phyloP scores from a whole-genome alignment of 768 basidiomycete genomes.

The Mycena indigotica region DNA sequence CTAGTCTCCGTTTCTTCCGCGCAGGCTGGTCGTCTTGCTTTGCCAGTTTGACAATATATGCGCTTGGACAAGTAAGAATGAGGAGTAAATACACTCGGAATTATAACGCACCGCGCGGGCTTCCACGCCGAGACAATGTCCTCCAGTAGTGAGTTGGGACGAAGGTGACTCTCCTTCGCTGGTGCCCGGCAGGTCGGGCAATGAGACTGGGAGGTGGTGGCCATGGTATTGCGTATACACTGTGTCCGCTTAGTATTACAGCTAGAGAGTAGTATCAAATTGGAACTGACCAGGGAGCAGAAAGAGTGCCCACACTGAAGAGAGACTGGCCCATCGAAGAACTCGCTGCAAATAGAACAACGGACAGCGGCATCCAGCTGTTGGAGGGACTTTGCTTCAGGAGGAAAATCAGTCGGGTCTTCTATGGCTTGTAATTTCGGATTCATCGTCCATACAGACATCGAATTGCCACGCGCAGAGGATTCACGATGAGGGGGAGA shows the following conservation, averaged over 20 bases:
- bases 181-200: slow-evolving; percentile 73
- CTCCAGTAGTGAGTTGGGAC: slow-evolving; percentile 72
- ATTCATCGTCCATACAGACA: no score
- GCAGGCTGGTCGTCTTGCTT: slow-evolving; percentile 32
- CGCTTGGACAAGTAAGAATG: slow-evolving; percentile 30
- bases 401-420: slow-evolving; percentile 75
- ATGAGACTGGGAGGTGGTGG: slow-evolving; percentile 47
- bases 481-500: no score
- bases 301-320: slow-evolving; percentile 81
- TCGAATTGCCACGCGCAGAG: no score
- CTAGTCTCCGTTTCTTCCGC: slow-evolving; percentile 10
- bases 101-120: slow-evolving; percentile 58
- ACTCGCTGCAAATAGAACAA: slow-evolving; percentile 77
- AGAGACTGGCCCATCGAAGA: slow-evolving; percentile 72
- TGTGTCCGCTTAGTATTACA: no score
- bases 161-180: slow-evolving; percentile 60
- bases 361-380: slow-evolving; percentile 65
- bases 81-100: neutral
- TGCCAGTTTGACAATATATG: slow-evolving; percentile 45
- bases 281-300: slow-evolving; percentile 66
- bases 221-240: slow-evolving; percentile 69
- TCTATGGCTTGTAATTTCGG: neutral
- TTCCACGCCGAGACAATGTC: slow-evolving; percentile 74
- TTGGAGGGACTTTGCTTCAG: slow-evolving; percentile 54
- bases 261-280: slow-evolving; percentile 4